A percentile compares a stretch with the other conserved stretches of the same genome.
Evolutionary conservation across 2,329 filamentous ascomycete genomes (phyloP).

Genomic region (Calonectria naviculata): DNA sequence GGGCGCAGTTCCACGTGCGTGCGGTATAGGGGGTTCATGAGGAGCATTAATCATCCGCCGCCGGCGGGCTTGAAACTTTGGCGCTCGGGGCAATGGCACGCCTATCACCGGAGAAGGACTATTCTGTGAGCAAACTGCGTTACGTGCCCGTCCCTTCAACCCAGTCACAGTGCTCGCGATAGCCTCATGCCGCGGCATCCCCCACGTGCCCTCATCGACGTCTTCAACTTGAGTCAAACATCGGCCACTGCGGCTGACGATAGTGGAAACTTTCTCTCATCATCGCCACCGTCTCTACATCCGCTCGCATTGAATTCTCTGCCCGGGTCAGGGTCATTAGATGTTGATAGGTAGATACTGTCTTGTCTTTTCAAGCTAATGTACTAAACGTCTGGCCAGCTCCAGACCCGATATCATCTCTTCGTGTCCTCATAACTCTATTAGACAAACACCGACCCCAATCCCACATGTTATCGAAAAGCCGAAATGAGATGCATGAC

Average conservation of each 20-base stretch:
- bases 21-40: background rate
- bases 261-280: background rate
- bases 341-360: slow-evolving; percentile 7
- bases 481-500: slow-evolving; percentile 25
- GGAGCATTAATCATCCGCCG: slow-evolving; percentile 1
- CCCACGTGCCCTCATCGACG: background rate
- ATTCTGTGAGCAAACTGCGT: slow-evolving; percentile 1
- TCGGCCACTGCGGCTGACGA: slow-evolving; percentile 6
- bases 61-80: background rate
- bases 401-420: slow-evolving; percentile 41
- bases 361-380: slow-evolving; percentile 23
- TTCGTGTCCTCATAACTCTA: slow-evolving; percentile 46
- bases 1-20: slow-evolving; percentile 15
- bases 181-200: background rate
- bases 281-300: background rate
- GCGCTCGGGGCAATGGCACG: background rate
- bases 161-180: slow-evolving; percentile 2
- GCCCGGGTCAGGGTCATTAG: background rate
- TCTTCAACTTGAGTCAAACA: slow-evolving; percentile 1
- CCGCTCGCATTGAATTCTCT: background rate
- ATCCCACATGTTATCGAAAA: slow-evolving; percentile 30
- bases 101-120: background rate
- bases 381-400: slow-evolving; percentile 25
- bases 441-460: slow-evolving; percentile 35
- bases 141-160: slow-evolving; percentile 1